phyloP scores from a whole-genome alignment of 106 monocot species.

The Iris macrosiphon region DNA sequence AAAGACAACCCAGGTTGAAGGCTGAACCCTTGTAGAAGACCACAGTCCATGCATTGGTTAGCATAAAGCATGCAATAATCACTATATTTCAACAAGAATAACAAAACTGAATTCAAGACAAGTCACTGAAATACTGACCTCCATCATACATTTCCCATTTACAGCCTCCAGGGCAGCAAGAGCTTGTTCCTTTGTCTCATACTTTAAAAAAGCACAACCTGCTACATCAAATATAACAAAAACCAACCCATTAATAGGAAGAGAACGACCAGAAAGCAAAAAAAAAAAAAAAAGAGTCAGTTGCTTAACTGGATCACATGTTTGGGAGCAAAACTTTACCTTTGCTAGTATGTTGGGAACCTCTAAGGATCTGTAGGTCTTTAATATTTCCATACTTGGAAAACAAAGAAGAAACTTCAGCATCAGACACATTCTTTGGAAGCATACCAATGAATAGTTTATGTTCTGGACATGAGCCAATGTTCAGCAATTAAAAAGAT shows the following conservation, averaged over 20 bases:
- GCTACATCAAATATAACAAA: slow-evolving; percentile 24
- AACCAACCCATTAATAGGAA: slow-evolving; percentile 1
- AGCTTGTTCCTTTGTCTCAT: slow-evolving; percentile 90
- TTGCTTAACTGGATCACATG: not conserved
- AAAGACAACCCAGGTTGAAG: no score
- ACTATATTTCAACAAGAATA: no score
- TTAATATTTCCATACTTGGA: slow-evolving; percentile 82
- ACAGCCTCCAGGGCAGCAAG: slow-evolving; percentile 80
- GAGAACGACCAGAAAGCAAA: not conserved
- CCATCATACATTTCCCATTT: slow-evolving; percentile 93
- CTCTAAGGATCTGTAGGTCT: slow-evolving; percentile 85
- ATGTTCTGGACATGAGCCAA: slow-evolving; percentile 49
- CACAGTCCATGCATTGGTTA: no score
- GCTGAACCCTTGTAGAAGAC: no score
- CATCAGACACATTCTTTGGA: slow-evolving; percentile 84
- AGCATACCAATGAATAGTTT: slow-evolving; percentile 98
- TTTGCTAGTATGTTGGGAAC: slow-evolving; percentile 93
- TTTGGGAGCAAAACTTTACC: slow-evolving; percentile 37
- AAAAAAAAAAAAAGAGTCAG: not conserved
- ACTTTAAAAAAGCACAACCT: slow-evolving; percentile 97
- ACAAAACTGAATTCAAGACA: not conserved
- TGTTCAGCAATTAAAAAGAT: slow-evolving; percentile 2
- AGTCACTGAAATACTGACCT: slow-evolving; percentile 41
- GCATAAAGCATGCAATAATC: no score
- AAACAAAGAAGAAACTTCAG: slow-evolving; percentile 68